Evolutionary conservation across 306 rosid species (phyloP), one percentile per base, ranked within the genome.

Genomic region (Citrullus mucosospermus): DNA sequence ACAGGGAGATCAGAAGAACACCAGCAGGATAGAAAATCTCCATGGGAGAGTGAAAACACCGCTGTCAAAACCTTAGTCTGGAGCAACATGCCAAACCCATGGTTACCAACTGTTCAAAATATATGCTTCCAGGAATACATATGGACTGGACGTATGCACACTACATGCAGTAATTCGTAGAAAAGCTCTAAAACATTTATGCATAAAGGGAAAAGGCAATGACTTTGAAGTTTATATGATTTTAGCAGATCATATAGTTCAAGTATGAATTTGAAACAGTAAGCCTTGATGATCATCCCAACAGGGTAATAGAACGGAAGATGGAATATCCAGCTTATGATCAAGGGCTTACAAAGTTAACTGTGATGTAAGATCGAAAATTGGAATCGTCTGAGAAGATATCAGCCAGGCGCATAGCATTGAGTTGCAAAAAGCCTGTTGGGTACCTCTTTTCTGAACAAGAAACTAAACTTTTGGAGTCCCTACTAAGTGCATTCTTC

Each of bases 391-490:
- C 98, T 3, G 98, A 94, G 85, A 92, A 88, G 75, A 92, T 85
- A 81, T 94, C 98, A 83, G 90, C 93, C 32, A 95, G 91, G 81
- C 97, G 97, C 98, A 95, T 85, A 14, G 98, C 98, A 84, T 92
- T 92, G 86, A 95, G 98, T 85, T 95, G 98, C 84, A 91, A 85
- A 86, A 90, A 80, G 16, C 98, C 98, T 86, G 81, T 83, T 34
- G 98, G 96, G 51, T 85, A 82, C 73, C 85, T 84, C 89, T 75
- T 82, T 76, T 87, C 92, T 6, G 86, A 63, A 76, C 58, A 67
- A 79, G 80, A 39, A 80, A 81, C 39, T 76, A 75, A 84, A 75
- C 58, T 81, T 54, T 76, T 81, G 58, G 88, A 88, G 60, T 91
- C 86, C 81, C 85, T 89, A 76, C 89, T 89, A 82, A 95, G 84